These are phyloP conservation scores for Plasmodium ovale DNA, from an alignment of 169 alveolate species.

Conservation along the genomic window DNA sequence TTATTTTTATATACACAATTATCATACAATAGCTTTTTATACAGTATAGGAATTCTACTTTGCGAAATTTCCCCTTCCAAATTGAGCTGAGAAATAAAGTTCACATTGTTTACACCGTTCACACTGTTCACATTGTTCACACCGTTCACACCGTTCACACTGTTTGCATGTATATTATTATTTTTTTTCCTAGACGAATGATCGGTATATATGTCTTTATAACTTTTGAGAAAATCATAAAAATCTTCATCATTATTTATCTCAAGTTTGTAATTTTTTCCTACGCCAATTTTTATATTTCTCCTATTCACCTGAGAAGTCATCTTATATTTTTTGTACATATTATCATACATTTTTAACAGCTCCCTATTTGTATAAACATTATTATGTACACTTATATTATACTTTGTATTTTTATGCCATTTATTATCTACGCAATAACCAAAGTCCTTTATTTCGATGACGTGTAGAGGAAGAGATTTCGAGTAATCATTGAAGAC, in stretches of 20 bases:
- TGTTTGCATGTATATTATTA: slow-evolving; percentile 15
- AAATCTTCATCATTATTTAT: slow-evolving; percentile 26
- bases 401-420: neutral
- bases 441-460: slow-evolving; percentile 34
- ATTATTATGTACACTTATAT: slow-evolving; percentile 23
- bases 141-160: neutral
- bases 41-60: slow-evolving; percentile 44
- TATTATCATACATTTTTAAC: slow-evolving; percentile 19
- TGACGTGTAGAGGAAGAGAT: slow-evolving; percentile 37
- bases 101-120: slow-evolving; percentile 10
- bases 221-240: slow-evolving; percentile 46
- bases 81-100: slow-evolving; percentile 23
- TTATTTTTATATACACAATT: slow-evolving; percentile 47
- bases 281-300: slow-evolving; percentile 1
- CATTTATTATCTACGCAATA: neutral
- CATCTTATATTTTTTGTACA: slow-evolving; percentile 12
- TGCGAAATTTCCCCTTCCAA: slow-evolving; percentile 9
- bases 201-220: slow-evolving; percentile 17
- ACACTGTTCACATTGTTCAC: slow-evolving; percentile 10
- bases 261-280: slow-evolving; percentile 31
- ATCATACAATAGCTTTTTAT: slow-evolving; percentile 52
- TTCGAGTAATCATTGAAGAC: neutral
- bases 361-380: slow-evolving; percentile 36
- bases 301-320: neutral
- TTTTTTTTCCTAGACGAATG: slow-evolving; percentile 11